A percentile compares a stretch with the other conserved stretches of the same genome.
Evolutionary conservation across 805 yeast genomes (phyloP).

Genomic region (Candida sakaeoensis): DNA sequence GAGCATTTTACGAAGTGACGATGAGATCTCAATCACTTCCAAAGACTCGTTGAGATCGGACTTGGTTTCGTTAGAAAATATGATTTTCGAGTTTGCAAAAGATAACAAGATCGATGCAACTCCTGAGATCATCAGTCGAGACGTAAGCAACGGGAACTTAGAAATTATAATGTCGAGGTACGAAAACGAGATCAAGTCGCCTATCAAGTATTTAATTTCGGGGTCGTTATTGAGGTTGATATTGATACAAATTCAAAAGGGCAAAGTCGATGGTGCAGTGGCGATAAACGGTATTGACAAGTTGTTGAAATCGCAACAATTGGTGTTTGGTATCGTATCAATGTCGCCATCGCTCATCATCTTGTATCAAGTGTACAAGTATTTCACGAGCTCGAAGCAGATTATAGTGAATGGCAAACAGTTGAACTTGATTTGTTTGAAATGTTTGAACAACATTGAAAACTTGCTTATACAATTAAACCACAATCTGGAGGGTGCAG

Average conservation of each 20-base stretch:
- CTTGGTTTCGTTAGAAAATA: slow-evolving; percentile 74
- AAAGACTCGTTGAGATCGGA: slow-evolving; percentile 78
- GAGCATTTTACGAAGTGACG: slow-evolving; percentile 79
- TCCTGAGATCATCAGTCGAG: slow-evolving; percentile 33
- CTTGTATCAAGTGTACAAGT: slow-evolving; percentile 43
- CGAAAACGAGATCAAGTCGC: slow-evolving; percentile 69
- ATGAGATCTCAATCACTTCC: slow-evolving; percentile 67
- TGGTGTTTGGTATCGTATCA: slow-evolving; percentile 90
- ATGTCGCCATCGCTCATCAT: slow-evolving; percentile 74
- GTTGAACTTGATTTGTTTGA: slow-evolving; percentile 34
- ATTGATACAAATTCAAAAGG: slow-evolving; percentile 89
- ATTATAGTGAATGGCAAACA: slow-evolving; percentile 28
- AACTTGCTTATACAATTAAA: slow-evolving; percentile 36
- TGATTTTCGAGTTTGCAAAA: slow-evolving; percentile 70
- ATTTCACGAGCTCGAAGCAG: slow-evolving; percentile 29
- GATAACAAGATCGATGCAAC: slow-evolving; percentile 16
- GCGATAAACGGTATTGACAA: slow-evolving; percentile 91
- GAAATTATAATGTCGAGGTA: slow-evolving; percentile 77
- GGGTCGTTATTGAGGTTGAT: slow-evolving; percentile 77
- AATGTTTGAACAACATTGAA: slow-evolving; percentile 56
- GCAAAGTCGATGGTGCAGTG: slow-evolving; percentile 90
- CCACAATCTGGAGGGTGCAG: slow-evolving; percentile 13
- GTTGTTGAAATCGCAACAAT: slow-evolving; percentile 82
- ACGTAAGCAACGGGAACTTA: slow-evolving; percentile 70
- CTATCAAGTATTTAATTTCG: slow-evolving; percentile 55